Percentiles rank a stretch among this genome's conserved stretches.
These are phyloP conservation scores for Magnusiomyces magnusii DNA, from an alignment of 1,139 yeast genomes.

Conservation along the genomic window DNA sequence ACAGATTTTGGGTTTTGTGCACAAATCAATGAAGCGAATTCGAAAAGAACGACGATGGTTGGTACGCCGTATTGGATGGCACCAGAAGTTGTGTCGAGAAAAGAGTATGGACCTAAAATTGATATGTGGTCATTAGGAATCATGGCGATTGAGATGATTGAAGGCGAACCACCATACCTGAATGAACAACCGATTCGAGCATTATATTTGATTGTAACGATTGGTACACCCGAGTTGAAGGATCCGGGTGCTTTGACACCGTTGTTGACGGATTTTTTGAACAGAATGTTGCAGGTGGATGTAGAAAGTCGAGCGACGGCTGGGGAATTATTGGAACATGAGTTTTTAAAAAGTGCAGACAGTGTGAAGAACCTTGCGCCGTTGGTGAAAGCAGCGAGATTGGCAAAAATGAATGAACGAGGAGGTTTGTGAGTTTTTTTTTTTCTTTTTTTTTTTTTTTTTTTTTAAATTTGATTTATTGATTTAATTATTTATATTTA, in stretches of 20 bases:
- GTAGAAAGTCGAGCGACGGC: constrained; percentile 82
- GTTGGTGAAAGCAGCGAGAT: constrained; percentile 73
- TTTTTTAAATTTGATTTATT: no score
- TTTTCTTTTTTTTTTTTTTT: no score
- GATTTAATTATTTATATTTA: no score
- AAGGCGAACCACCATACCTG: constrained; percentile 96
- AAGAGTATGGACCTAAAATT: constrained; percentile 95
- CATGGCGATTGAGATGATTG: constrained; percentile 98
- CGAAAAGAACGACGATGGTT: constrained; percentile 94
- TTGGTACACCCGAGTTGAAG: constrained; percentile 88
- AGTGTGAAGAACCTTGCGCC: constrained; percentile 74
- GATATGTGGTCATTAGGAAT: constrained; percentile 98
- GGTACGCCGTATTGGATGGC: constrained; percentile 99
- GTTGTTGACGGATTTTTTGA: constrained; percentile 59
- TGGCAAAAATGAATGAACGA: not conserved
- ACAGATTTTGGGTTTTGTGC: constrained; percentile 83
- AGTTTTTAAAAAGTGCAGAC: constrained; percentile 67
- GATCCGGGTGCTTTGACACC: constrained; percentile 77
- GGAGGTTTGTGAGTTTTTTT: no score
- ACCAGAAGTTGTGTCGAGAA: constrained; percentile 90
- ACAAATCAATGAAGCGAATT: constrained; percentile 76
- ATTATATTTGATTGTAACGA: constrained; percentile 84
- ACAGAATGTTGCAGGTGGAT: constrained; percentile 77
- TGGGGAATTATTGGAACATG: constrained; percentile 60
- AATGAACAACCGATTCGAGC: constrained; percentile 94